Evolutionary conservation across 495 filamentous ascomycete genomes (phyloP).

Genomic region (Hypoxylon lienhwacheense): DNA sequence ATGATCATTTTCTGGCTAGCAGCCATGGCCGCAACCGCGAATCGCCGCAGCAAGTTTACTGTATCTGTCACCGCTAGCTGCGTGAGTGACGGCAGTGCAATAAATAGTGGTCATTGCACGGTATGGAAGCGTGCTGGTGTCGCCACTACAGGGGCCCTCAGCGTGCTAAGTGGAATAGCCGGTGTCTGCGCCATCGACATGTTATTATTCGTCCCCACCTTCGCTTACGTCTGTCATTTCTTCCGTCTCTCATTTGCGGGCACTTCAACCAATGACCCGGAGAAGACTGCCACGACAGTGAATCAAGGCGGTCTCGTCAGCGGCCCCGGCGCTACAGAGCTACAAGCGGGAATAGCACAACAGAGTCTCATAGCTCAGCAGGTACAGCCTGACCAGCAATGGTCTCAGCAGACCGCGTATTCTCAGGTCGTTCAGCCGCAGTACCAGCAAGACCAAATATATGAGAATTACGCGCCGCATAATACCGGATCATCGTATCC

Average conservation of each 20-base stretch:
- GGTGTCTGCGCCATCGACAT: slow-evolving; percentile 47
- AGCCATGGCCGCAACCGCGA: slow-evolving; percentile 49
- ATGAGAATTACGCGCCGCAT: slow-evolving; percentile 32
- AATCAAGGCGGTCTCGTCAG: slow-evolving; percentile 1
- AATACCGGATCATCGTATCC: slow-evolving; percentile 23
- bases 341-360: slow-evolving; percentile 28
- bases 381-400: slow-evolving; percentile 33
- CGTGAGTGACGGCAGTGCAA: slow-evolving; percentile 42
- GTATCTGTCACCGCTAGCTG: slow-evolving; percentile 39
- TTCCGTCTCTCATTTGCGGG: slow-evolving; percentile 44
- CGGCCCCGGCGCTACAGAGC: slow-evolving; percentile 16
- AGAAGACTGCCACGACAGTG: slow-evolving; percentile 38
- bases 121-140: slow-evolving; percentile 37
- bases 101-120: slow-evolving; percentile 43
- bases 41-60: slow-evolving; percentile 44
- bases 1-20: slow-evolving; percentile 54
- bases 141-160: slow-evolving; percentile 32
- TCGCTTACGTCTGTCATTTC: slow-evolving; percentile 47
- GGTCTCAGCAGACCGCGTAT: slow-evolving; percentile 31
- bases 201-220: slow-evolving; percentile 50
- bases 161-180: slow-evolving; percentile 45
- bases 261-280: slow-evolving; percentile 31
- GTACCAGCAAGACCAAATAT: slow-evolving; percentile 19
- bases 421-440: slow-evolving; percentile 26
- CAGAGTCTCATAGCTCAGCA: slow-evolving; percentile 26